Evolutionary conservation across 2,329 filamentous ascomycete genomes (phyloP), one percentile per base, ranked within the genome.

Genomic region (Lizonia empirigonia): DNA sequence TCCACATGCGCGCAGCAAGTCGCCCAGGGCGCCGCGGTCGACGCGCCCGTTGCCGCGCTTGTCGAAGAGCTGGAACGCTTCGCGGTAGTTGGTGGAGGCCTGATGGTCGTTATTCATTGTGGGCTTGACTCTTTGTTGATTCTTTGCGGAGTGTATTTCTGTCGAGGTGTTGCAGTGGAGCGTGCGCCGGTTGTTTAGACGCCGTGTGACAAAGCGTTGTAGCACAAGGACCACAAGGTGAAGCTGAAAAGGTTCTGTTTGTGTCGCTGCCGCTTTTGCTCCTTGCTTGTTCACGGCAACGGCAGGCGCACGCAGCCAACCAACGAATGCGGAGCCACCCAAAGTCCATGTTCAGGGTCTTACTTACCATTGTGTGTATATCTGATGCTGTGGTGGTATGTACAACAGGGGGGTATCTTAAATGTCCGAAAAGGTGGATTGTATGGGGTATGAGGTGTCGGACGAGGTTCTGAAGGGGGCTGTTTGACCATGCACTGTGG

Each of bases 21-120:
- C 94, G 65, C 94, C 94, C 50, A 99, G 85, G 60, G 87, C 88
- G 63, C 93, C 89, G 74, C 92, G 82, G 32, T 89, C 78, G 65
- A 97, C 94, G 67, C 92, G 92, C 72, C 93, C 92, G 74, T 90
- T 96, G 73, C 94, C 94, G 76, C 94, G 93, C 87, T 97, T 97
- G 84, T 99, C 94, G 82, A 97, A 99, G 75, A 99, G 89, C 69
- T 92, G 92, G 79, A 99, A 99, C 66, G 94, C 94, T 87, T 99
- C 94, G 83, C 97, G 97, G 90, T 97, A 99, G 88, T 99, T 97
- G 80, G 93, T 97, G 56, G 85, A 85, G 73, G 84, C 82, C 84
- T 87, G 83, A 19, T 56, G 56, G 42, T 45, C 59, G 66, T 71
- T 71, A 70, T 70, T 62, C 68, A 72, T 71, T 51, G 59, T 56